These are phyloP conservation scores for Wickerhamomyces mucosus DNA, from an alignment of 805 yeast species.

Conservation along the genomic window DNA sequence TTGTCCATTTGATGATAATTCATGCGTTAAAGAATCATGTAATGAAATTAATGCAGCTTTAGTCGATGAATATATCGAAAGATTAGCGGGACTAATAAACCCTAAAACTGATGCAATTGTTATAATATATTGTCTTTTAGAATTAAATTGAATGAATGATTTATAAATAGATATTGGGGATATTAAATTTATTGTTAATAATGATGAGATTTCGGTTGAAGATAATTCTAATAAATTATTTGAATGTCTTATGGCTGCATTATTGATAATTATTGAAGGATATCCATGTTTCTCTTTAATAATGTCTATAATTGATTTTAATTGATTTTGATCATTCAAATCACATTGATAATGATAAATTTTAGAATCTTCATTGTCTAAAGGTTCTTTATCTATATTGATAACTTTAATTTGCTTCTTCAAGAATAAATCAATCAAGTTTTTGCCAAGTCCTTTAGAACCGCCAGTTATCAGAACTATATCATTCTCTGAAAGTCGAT, in stretches of 20 bases:
- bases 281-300: constrained; percentile 38
- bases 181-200: constrained; percentile 54
- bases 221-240: constrained; percentile 39
- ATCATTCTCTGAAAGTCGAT: constrained; percentile 6
- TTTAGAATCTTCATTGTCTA: constrained; percentile 5
- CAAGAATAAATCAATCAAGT: constrained; percentile 15
- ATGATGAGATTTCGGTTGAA: constrained; percentile 43
- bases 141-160: constrained; percentile 42
- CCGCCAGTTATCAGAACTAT: constrained; percentile 29
- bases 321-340: constrained; percentile 39
- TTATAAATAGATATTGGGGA: constrained; percentile 61
- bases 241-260: constrained; percentile 66
- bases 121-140: constrained; percentile 60
- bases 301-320: constrained; percentile 27
- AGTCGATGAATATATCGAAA: constrained; percentile 74
- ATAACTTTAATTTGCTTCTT: constrained; percentile 13
- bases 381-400: constrained; percentile 21
- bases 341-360: constrained; percentile 55
- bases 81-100: constrained; percentile 67
- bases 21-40: constrained; percentile 76
- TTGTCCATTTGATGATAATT: constrained; percentile 43
- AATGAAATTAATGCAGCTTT: constrained; percentile 78
- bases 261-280: constrained; percentile 64
- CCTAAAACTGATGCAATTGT: constrained; percentile 78
- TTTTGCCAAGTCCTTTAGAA: constrained; percentile 27